phyloP scores from a whole-genome alignment of 202 grass and related monocot genomes.

The Musa balbisiana region DNA sequence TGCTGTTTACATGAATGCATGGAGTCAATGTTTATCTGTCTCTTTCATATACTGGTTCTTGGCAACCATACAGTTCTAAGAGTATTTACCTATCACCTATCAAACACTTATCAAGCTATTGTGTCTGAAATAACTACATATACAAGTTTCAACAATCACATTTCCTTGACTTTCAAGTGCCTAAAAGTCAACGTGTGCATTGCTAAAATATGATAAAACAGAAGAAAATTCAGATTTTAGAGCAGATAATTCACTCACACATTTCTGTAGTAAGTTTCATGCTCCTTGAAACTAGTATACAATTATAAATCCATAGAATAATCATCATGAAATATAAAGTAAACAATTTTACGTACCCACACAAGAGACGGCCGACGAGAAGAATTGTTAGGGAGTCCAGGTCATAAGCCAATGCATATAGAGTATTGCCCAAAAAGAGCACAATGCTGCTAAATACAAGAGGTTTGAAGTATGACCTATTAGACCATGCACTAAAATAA shows the following conservation, averaged over 20 bases:
- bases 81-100: too few relatives aligned
- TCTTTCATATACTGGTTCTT: too few relatives aligned
- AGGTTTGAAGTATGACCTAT: conserved; percentile 21
- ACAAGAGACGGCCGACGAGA: conserved; percentile 15
- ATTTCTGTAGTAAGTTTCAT: not conserved
- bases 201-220: too few relatives aligned
- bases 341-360: conserved; percentile 12
- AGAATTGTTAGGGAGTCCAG: conserved; percentile 11
- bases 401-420: conserved; percentile 25
- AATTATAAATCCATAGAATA: not conserved
- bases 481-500: conserved; percentile 27
- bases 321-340: not conserved
- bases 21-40: too few relatives aligned
- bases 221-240: too few relatives aligned
- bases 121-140: too few relatives aligned
- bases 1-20: not conserved
- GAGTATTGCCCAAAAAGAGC: conserved; percentile 11
- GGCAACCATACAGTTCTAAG: too few relatives aligned
- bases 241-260: not conserved
- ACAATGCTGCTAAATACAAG: conserved; percentile 22
- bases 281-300: not conserved
- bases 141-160: too few relatives aligned
- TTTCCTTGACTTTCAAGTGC: too few relatives aligned
- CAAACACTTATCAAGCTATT: too few relatives aligned
- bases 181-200: too few relatives aligned